These are phyloP conservation scores for Plasmopara halstedii DNA, from an alignment of 352 stramenopile species.

Conservation along the genomic window DNA sequence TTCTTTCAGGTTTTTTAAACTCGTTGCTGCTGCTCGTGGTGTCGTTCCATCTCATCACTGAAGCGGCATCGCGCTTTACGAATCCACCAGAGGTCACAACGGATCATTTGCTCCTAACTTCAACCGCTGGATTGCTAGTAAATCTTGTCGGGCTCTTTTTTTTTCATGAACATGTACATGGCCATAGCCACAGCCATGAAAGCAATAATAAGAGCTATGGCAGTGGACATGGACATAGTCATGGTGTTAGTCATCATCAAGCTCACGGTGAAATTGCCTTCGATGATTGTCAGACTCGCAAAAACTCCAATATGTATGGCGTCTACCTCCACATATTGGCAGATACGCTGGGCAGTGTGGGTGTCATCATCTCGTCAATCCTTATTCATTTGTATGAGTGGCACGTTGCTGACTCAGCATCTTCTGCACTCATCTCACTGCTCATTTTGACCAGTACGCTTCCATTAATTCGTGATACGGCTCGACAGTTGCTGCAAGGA, in stretches of 20 bases:
- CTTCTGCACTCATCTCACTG: constrained; percentile 75
- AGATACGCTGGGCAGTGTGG: constrained; percentile 83
- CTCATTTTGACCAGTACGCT: constrained; percentile 81
- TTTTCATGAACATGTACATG: constrained; percentile 86
- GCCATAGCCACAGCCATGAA: constrained; percentile 55
- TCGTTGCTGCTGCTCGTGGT: constrained; percentile 79
- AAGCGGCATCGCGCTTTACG: constrained; percentile 66
- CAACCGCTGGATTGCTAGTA: constrained; percentile 66
- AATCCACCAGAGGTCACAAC: constrained; percentile 71
- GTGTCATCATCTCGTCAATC: constrained; percentile 83
- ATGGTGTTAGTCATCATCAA: constrained; percentile 48
- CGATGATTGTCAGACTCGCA: constrained; percentile 14
- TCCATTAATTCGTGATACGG: constrained; percentile 65
- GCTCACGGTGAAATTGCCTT: constrained; percentile 39
- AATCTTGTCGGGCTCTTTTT: constrained; percentile 87
- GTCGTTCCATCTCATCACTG: constrained; percentile 72
- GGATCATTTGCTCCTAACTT: constrained; percentile 82
- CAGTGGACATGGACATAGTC: constrained; percentile 48
- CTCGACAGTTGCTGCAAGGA: constrained; percentile 64
- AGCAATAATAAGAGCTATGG: constrained; percentile 20
- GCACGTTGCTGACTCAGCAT: constrained; percentile 78
- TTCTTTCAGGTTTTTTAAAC: constrained; percentile 84
- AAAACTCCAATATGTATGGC: constrained; percentile 87
- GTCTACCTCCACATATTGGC: constrained; percentile 87
- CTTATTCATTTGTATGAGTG: constrained; percentile 80